A percentile compares a stretch with the other conserved stretches of the same genome.
Conservation (phyloP, 768 basidiomycete species). For the Kockovaella imperatae region DNA sequence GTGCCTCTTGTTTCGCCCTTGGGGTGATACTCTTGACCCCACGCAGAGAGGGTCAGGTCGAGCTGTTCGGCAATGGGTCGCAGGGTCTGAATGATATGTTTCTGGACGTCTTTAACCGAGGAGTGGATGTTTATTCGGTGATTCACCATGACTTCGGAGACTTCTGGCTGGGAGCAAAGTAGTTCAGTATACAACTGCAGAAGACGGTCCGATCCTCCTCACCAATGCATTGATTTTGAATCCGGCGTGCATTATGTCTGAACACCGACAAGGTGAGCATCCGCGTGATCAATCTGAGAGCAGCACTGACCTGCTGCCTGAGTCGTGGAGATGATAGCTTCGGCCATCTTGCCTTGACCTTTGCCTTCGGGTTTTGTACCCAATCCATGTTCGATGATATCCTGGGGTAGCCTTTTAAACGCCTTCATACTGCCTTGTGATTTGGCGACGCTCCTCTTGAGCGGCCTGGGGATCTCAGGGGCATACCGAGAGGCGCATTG, state of each 20-base stretch:
- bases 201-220: no score
- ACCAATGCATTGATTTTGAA: neutral
- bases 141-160: conserved; percentile 10
- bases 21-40: neutral
- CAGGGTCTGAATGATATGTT: conserved; percentile 17
- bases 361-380: neutral
- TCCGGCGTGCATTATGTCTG: neutral
- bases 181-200: conserved; percentile 11
- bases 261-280: neutral
- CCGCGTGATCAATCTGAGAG: neutral
- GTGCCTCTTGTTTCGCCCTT: neutral
- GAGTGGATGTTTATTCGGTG: conserved; percentile 10
- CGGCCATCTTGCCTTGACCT: conserved; percentile 3
- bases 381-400: conserved; percentile 5
- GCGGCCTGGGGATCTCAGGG: conserved; percentile 52
- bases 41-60: neutral
- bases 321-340: conserved; percentile 46
- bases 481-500: conserved; percentile 61
- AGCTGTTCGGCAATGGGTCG: conserved; percentile 2
- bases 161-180: conserved; percentile 26
- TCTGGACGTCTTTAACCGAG: conserved; percentile 14
- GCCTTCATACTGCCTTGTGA: conserved; percentile 7
- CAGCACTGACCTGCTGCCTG: conserved; percentile 56
- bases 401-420: conserved; percentile 9
- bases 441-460: conserved; percentile 40